Evolutionary conservation across 768 basidiomycete genomes (phyloP), one percentile per base, ranked within the genome.

Genomic region (Holtermannia corniformis): DNA sequence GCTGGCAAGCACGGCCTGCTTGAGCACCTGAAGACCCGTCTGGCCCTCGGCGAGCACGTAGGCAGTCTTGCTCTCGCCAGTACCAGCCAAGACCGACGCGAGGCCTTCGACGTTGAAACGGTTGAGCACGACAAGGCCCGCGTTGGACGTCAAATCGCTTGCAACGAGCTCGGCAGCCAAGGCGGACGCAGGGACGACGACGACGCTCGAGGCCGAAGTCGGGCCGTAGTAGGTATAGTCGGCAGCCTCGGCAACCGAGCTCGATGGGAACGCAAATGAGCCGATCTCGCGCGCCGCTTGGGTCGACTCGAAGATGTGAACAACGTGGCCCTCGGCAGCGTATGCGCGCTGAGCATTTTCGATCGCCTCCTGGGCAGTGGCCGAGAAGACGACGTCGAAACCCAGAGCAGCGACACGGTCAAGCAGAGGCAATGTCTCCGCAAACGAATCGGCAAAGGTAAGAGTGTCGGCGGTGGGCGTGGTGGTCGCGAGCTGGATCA

Each of bases 291-390:
- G 83, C 27, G 83, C 77, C 26, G 82, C 78, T 56, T 81, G 81
- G 65, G 86, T 78, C 61, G 93, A 87, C 72, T 97, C 91, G 66
- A 97, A 91, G 41, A 96, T 75, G 70, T 96, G 90, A 51, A 91
- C 78, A 52, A 87, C 82, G 71, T 93, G 50, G 20, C 55, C 62
- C 26, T 58, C 46, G n/a, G 40, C n/a, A 20, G 37, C 10, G 41
- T 48, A 41, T 12, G 41, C 37, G n/a, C 13, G n/a, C 32, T 37
- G 32, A 37, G 32, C 32, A 37, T 37, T 37, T 7, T 37, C 32
- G 19, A 16, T 52, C 37, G 21, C 46, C 20, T 44, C 51, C 19
- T 20, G 87, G 41, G 75, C 78, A 19, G 74, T 69, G 14, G 78
- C 77, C 37, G 90, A 92, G 51, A 93, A 78, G 46, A 95, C 73